Evolutionary conservation across 2,329 filamentous ascomycete species (phyloP).

Genomic region (Berkeleyomyces rouxiae): DNA sequence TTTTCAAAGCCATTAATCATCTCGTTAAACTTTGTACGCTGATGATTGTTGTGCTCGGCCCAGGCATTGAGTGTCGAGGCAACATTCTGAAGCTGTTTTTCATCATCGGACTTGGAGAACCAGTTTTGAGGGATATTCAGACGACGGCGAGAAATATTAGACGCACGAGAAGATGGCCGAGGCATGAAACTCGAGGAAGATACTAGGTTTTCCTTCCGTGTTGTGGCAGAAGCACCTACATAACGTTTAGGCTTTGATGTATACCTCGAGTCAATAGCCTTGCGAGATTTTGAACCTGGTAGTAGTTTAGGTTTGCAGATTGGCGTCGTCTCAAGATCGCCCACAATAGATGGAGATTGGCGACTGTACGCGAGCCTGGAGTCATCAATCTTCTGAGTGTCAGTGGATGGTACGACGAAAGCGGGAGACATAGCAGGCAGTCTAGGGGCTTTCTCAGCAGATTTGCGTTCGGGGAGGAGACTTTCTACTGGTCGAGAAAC

Average conservation of each 20-base stretch:
- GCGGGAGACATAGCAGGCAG: background rate
- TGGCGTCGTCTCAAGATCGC: constrained; percentile 7
- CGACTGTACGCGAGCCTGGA: too few species aligned
- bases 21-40: constrained; percentile 6
- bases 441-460: background rate
- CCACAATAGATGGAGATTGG: constrained; percentile 6
- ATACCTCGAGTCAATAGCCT: background rate
- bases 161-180: constrained; percentile 11
- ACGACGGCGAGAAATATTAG: constrained; percentile 12
- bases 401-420: background rate
- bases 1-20: constrained; percentile 8
- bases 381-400: background rate
- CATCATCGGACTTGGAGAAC: constrained; percentile 8
- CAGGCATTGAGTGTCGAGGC: constrained; percentile 10
- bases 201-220: background rate
- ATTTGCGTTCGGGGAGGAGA: background rate
- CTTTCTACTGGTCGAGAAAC: background rate
- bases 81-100: constrained; percentile 11
- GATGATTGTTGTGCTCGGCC: constrained; percentile 9
- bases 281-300: background rate
- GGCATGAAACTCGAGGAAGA: background rate
- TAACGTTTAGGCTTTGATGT: background rate
- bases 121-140: constrained; percentile 6
- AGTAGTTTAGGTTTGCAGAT: background rate
- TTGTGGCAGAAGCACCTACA: background rate